Base-by-base conservation (phyloP, 1,139 yeast species). In the Groenewaldozyma sp. region DNA sequence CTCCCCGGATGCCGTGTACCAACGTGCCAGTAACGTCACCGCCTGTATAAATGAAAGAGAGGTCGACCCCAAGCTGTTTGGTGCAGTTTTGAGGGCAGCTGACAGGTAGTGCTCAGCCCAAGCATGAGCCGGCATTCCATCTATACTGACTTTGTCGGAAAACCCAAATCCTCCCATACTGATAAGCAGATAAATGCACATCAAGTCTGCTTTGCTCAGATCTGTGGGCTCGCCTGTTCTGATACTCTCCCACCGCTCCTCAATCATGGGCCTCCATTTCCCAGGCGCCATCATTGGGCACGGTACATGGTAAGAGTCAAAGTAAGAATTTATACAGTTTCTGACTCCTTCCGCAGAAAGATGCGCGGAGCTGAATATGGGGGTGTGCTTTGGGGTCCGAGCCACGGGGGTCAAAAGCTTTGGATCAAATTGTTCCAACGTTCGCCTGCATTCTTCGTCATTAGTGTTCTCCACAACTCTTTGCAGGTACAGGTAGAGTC, bases 311-410 rank as follows among this genome's bases (percentile, higher is more conserved):
- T 28, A 26, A 3, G 34, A 26, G 7, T 21, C 20, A 34, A 34
- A 41, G 19, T 37, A 38, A 13, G 41, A 37, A 22, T 35, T 34
- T 4, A 41, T 19, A 18, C 44, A 41, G 21, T 37, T 35, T 14
- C 28, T 20, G 28, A 35, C 31, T 7, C 40, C 44, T 6, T n/a
- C 41, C 11, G 21, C 17, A 2, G 36, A 34, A 17, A 41, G 39
- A n/a, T 7, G 9, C n/a, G 31, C 6, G n/a, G 31, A 16, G n/a
- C 11, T 24, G 11, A 24, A 9, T 7, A 16, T 28, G 16, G 31
- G 31, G 13, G 7, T 28, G 31, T n/a, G 31, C 6, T 6, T 7
- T 28, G 7, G 14, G 9, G 18, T 9, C 7, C 14, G 14, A 28
- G n/a, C n/a, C 16, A 9, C 9, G 18, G 31, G 31, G 9, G n/a